phyloP scores from a whole-genome alignment of 176 grass and related monocot species.

The Juncus inflexus region DNA sequence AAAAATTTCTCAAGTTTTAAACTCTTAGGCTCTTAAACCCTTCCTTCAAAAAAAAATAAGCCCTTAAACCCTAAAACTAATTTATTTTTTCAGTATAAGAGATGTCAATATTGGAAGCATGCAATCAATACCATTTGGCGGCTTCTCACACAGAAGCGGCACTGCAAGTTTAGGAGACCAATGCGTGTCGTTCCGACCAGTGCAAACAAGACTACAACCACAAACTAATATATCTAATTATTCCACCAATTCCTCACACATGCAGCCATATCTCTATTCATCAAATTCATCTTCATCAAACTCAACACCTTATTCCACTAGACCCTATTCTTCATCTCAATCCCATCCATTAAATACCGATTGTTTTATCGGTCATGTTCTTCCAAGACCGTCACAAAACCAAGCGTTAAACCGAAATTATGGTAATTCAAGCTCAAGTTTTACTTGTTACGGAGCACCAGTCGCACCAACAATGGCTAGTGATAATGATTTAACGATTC shows the following conservation, averaged over 20 bases:
- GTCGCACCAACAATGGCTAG: constrained; percentile 9
- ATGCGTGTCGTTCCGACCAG: constrained; percentile 40
- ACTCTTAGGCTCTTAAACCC: background rate
- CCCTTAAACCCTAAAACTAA: too few relatives aligned
- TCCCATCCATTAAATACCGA: constrained; percentile 39
- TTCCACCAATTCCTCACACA: constrained; percentile 16
- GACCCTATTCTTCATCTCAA: constrained; percentile 31
- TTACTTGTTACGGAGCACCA: constrained; percentile 36
- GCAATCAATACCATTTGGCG: constrained; percentile 36
- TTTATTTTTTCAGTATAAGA: constrained; percentile 49
- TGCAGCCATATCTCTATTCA: constrained; percentile 51
- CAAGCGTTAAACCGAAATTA: constrained; percentile 22
- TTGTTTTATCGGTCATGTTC: constrained; percentile 75
- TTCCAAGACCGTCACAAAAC: constrained; percentile 29
- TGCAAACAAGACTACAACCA: constrained; percentile 41
- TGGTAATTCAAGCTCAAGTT: constrained; percentile 20
- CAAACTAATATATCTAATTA: constrained; percentile 11
- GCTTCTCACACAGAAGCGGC: constrained; percentile 36
- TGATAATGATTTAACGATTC: constrained; percentile 26
- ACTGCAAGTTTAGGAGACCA: constrained; percentile 34
- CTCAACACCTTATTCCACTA: constrained; percentile 45
- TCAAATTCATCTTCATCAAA: constrained; percentile 40
- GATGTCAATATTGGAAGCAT: constrained; percentile 50
- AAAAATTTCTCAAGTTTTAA: background rate
- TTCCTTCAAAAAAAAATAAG: too few relatives aligned